Evolutionary conservation across 306 rosid species (phyloP), one percentile per base, ranked within the genome.

Genomic region (Trifolium fragiferum): DNA sequence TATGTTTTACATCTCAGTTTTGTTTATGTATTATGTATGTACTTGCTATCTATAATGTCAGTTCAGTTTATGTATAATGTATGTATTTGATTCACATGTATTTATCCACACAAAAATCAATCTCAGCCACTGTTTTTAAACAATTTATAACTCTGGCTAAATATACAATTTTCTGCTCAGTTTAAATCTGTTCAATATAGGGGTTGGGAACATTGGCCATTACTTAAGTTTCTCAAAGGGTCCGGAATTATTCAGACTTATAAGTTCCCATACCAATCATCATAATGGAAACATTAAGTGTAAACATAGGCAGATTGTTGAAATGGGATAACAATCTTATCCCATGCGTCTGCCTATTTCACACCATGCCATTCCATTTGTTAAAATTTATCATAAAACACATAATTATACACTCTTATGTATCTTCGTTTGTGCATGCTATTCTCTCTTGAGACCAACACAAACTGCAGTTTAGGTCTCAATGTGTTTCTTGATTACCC

Each of bases 401-500:
- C 6, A 18, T 19, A 25, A 53, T 53, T 53, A 19, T 53, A 53
- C 59, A 53, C 21, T n/a, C 55, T 7, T 15, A 16, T 16, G 21
- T 49, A 16, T 49, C 55, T 49, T n/a, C 18, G 19, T 7, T 49
- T n/a, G 54, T 49, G 54, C 20, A 49, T 49, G 54, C 20, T 49
- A 49, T 14, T 4, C 19, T 49, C 54, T 49, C 20, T 49, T n/a
- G 54, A 49, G 54, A n/a, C 54, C 54, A 49, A 49, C 53, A 47
- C 8, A 47, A 47, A 15, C 19, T 6, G 19, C 53, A 15, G 19
- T 49, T 49, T 49, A 49, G 18, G 54, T 49, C 20, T 49, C 19
- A 49, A n/a, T n/a, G 20, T 49, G 54, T n/a, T 49, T n/a, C 20
- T 49, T 49, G 54, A n/a, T 49, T 49, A 49, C 54, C n/a, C 54